These are phyloP conservation scores for Blastocystis sp. DNA, from an alignment of 352 stramenopile species.

Conservation along the genomic window DNA sequence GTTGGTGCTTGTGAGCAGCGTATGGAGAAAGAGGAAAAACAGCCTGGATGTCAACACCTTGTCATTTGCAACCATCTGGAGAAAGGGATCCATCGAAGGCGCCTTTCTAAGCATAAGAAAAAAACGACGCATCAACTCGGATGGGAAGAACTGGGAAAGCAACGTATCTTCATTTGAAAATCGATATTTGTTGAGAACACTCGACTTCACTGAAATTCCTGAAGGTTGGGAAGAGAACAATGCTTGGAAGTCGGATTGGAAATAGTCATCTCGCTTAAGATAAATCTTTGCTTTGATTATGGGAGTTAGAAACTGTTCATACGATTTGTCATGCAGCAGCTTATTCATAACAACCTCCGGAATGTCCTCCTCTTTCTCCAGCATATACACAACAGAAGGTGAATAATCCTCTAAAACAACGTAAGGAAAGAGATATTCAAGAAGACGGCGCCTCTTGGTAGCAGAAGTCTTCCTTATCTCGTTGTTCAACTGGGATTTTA, in stretches of 20 bases:
- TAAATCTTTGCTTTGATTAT: conserved; percentile 54
- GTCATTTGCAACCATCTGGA: background rate
- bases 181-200: background rate
- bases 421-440: conserved; percentile 52
- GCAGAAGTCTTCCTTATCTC: conserved; percentile 16
- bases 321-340: background rate
- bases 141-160: background rate
- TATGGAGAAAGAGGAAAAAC: background rate
- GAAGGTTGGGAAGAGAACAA: background rate
- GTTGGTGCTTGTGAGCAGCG: too few relatives aligned
- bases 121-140: background rate
- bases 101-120: too few relatives aligned
- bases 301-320: conserved; percentile 17
- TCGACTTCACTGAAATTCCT: background rate
- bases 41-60: background rate
- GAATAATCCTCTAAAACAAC: conserved; percentile 49
- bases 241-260: background rate
- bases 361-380: conserved; percentile 43
- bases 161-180: background rate
- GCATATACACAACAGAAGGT: conserved; percentile 3
- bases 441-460: conserved; percentile 10
- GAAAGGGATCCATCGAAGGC: background rate
- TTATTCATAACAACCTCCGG: conserved; percentile 18
- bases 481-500: conserved; percentile 50
- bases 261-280: background rate